Base-by-base conservation (phyloP, 2,329 filamentous ascomycete genomes). In the Fusarium incarnatum region DNA sequence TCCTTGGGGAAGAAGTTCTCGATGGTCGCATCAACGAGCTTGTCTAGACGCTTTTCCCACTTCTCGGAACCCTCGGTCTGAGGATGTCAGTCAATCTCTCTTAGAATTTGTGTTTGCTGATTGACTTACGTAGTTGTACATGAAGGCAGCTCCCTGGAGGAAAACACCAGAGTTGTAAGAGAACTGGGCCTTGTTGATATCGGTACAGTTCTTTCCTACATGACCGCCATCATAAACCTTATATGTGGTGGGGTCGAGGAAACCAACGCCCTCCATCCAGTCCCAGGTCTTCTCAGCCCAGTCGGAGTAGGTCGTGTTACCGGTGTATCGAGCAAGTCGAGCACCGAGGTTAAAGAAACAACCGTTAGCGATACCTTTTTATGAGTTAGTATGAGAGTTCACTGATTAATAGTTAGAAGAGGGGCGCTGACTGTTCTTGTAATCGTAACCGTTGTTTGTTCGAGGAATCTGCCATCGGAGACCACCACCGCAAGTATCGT, bases 391-490 rank as follows among this genome's bases (percentile, higher is more conserved):
- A 30, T 27, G 12, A 16, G 11, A 27, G 16, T 47, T 27, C 23
- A 47, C 5, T 20, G 22, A 8, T 2, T 25, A 12, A 9, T 23
- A 27, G 11, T 12, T 20, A 6, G 2, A 13, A 23, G 20, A n/a
- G 23, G 34, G 34, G 48, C 20, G 60, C 75, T 73, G 60, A 83
- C 81, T 83, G 79, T 90, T 90, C 78, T 90, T 96, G 83, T 94
- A 94, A 75, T 90, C 85, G 78, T 92, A 95, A 34, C 92, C 93
- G 47, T 84, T 86, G 77, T 94, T 94, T 72, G 91, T 89, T 8
- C 86, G 83, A 70, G 89, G 93, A 65, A 95, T 92, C 81, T 95
- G 92, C 91, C 91, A 94, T 72, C 91, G 85, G 67, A 94, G 79
- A 22, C 92, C 92, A 46, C 85, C 86, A 63, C 88, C 88, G 20